Conservation (phyloP, 257 asterid species). For the Catharanthus roseus region DNA sequence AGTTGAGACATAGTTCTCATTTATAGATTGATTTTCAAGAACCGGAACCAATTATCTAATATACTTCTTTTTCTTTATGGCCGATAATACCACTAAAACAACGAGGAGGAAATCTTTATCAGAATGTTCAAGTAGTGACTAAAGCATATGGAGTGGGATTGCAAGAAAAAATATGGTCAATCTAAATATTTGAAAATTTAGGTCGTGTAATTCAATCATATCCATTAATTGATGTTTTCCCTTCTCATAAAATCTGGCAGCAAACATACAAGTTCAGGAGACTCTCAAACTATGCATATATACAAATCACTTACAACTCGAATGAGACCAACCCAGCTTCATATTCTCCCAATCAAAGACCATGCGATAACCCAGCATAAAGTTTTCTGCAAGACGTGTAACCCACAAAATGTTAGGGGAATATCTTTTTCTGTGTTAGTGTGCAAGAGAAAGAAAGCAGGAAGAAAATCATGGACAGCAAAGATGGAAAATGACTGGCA, state of each 20-base stretch:
- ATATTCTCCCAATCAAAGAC: slow-evolving; percentile 74
- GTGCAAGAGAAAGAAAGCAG: not conserved
- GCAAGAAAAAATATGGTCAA: not conserved
- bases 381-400: slow-evolving; percentile 45
- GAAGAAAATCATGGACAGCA: slow-evolving; percentile 2
- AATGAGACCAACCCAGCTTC: slow-evolving; percentile 76
- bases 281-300: slow-evolving; percentile 3
- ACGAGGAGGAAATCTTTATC: too few species aligned
- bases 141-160: not conserved
- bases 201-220: not conserved
- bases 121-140: not conserved
- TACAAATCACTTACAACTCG: slow-evolving; percentile 61
- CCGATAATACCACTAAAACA: too few species aligned
- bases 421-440: not conserved
- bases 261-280: not conserved
- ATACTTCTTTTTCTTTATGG: too few species aligned
- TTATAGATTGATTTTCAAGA: too few species aligned
- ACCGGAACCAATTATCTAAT: too few species aligned
- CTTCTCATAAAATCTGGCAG: not conserved
- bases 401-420: not conserved
- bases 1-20: too few species aligned
- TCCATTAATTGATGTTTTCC: not conserved
- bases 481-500: not conserved
- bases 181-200: not conserved
- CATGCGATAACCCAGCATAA: slow-evolving; percentile 66